These are phyloP conservation scores for Musa schizocarpa DNA, from an alignment of 176 grass and related monocot species.

Conservation along the genomic window DNA sequence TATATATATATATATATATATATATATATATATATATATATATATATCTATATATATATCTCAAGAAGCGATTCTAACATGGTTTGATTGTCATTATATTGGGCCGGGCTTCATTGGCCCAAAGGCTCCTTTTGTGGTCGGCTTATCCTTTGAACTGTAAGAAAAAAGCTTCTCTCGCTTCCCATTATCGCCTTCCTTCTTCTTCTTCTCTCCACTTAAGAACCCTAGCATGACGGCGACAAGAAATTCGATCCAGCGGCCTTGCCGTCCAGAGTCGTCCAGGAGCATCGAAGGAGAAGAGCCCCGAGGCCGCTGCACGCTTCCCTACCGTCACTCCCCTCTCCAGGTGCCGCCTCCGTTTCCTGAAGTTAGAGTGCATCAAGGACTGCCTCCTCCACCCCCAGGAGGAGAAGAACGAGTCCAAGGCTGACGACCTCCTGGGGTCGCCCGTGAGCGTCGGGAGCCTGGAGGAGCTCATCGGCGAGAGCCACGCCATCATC, in stretches of 20 bases:
- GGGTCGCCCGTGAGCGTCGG: slow-evolving; percentile 6
- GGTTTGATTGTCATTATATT: too few relatives aligned
- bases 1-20: too few relatives aligned
- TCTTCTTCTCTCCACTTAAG: neutral
- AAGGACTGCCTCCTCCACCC: slow-evolving; percentile 1
- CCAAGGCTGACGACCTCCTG: neutral
- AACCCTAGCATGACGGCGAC: slow-evolving; percentile 6
- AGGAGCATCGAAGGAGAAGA: slow-evolving; percentile 11
- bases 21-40: too few relatives aligned
- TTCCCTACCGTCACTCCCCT: slow-evolving; percentile 7
- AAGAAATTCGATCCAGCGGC: slow-evolving; percentile 16
- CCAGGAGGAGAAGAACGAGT: slow-evolving; percentile 11
- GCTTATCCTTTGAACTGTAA: too few relatives aligned
- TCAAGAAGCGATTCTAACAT: too few relatives aligned
- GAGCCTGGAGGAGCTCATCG: slow-evolving; percentile 4
- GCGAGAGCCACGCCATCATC: slow-evolving; percentile 3
- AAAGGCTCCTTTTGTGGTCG: too few relatives aligned
- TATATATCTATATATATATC: too few relatives aligned
- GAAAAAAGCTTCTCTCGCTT: too few relatives aligned
- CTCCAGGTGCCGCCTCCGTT: slow-evolving; percentile 1
- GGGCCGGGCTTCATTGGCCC: too few relatives aligned
- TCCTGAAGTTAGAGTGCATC: slow-evolving; percentile 10
- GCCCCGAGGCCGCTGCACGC: neutral
- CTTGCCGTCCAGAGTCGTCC: neutral
- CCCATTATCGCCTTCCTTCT: too few relatives aligned